phyloP scores from a whole-genome alignment of 768 basidiomycete genomes.

The Leccinum arenicola region DNA sequence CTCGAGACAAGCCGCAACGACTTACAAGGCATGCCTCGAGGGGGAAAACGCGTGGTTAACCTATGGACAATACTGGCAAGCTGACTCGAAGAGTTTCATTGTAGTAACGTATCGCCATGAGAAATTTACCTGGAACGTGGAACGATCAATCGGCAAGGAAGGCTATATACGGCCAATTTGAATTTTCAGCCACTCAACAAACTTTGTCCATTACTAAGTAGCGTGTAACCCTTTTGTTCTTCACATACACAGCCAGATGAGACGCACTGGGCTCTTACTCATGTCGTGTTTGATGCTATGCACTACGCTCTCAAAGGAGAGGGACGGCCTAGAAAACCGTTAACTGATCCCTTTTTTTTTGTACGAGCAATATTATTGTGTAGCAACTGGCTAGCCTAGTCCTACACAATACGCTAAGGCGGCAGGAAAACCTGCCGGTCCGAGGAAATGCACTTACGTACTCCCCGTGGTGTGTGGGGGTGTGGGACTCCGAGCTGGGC shows the following conservation, averaged over 20 bases:
- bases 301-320: constrained; percentile 44
- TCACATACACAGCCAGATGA: constrained; percentile 36
- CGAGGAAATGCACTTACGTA: too few species aligned
- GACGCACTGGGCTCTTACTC: constrained; percentile 64
- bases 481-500: too few species aligned
- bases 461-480: too few species aligned
- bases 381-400: too few species aligned
- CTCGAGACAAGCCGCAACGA: not conserved
- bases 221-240: not conserved
- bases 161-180: not conserved
- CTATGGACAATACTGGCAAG: constrained; percentile 14
- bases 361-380: not conserved
- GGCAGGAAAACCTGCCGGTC: too few species aligned
- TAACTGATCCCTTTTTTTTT: constrained; percentile 39
- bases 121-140: not conserved
- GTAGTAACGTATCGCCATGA: constrained; percentile 14
- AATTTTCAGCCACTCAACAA: not conserved
- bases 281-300: constrained; percentile 40
- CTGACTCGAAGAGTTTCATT: constrained; percentile 16
- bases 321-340: constrained; percentile 70
- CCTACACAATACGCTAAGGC: too few species aligned
- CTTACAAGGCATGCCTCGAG: constrained; percentile 10
- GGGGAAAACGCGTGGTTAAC: not conserved
- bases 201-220: too few species aligned
- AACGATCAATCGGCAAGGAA: not conserved